Base-by-base conservation (phyloP, 75 land plant genomes). In the Picea sitchensis region DNA sequence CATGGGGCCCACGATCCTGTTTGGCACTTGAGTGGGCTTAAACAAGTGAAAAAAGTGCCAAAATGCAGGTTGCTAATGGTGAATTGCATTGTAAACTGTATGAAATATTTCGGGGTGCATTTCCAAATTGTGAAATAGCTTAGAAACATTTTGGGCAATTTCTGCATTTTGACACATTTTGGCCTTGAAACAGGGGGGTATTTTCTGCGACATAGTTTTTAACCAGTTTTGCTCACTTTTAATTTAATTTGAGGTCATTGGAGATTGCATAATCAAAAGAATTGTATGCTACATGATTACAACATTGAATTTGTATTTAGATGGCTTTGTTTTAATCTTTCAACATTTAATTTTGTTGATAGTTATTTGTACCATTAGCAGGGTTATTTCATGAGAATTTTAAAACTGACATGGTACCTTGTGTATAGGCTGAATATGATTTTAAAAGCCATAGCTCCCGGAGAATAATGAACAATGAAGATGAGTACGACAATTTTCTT, bases 341-440 rank as follows among this genome's bases (percentile, higher is more conserved):
- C 14, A 4, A 65, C 38, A 65, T 32, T 30, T 26, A 26, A 11
- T 34, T 65, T 15, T 32, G 14, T 69, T 41, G 20, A 36, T 69
- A 41, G 21, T 69, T 41, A 1, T 41, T 6, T 69, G 23, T 17
- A 1, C 38, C 73, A 41, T 69, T 41, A 38, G 21, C 18, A 41
- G n/a, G 20, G 11, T 69, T 69, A 20, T 20, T 41, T 69, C 41
- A 7, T 69, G 73, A 21, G n/a, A 41, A 14, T 9, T 69, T 69
- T 2, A 69, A 20, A 69, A 14, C 21, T 69, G 73, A 41, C 51
- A 69, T 41, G 54, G 21, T 17, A 21, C 58, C 17, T 44, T 73
- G 47, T 26, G 23, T 81, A 51, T 86, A 94, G 96, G 92, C 88
- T 65, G 91, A 88, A 30, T 90, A 76, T 78, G 89, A 86, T 57